These are phyloP conservation scores for Posidonia australis DNA, from an alignment of 106 monocot genomes.

Conservation along the genomic window DNA sequence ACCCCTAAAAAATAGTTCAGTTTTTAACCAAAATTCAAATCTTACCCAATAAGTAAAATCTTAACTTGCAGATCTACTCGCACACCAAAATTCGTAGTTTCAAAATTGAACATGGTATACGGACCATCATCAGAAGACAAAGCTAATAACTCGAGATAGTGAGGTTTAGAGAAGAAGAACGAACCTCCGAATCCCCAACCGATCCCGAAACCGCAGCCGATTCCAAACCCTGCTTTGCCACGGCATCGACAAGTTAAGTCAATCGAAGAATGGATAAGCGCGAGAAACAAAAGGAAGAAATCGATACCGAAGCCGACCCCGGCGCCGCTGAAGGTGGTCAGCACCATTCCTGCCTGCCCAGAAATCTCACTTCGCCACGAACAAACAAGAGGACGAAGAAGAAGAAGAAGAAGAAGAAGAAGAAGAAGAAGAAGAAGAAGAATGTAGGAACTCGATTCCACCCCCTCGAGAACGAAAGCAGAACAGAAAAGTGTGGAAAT, in stretches of 20 bases:
- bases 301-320: constrained; percentile 4
- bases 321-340: constrained; percentile 2
- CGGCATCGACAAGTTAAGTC: not conserved
- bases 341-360: constrained; percentile 3
- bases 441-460: no score
- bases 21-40: no score
- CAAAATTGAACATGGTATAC: no score
- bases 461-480: no score
- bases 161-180: not conserved
- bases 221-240: constrained; percentile 7
- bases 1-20: no score
- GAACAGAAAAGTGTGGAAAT: no score
- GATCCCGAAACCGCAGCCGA: constrained; percentile 7
- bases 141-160: not conserved
- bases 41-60: no score
- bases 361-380: not conserved
- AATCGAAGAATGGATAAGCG: not conserved
- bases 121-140: not conserved
- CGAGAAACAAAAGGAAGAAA: not conserved
- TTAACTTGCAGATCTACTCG: no score
- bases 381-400: not conserved
- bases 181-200: constrained; percentile 14
- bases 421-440: not conserved
- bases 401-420: not conserved
- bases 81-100: no score